A percentile compares a stretch with the other conserved stretches of the same genome.
phyloP scores from a whole-genome alignment of 2,329 filamentous ascomycete species.

The Cladorrhinum sp. region DNA sequence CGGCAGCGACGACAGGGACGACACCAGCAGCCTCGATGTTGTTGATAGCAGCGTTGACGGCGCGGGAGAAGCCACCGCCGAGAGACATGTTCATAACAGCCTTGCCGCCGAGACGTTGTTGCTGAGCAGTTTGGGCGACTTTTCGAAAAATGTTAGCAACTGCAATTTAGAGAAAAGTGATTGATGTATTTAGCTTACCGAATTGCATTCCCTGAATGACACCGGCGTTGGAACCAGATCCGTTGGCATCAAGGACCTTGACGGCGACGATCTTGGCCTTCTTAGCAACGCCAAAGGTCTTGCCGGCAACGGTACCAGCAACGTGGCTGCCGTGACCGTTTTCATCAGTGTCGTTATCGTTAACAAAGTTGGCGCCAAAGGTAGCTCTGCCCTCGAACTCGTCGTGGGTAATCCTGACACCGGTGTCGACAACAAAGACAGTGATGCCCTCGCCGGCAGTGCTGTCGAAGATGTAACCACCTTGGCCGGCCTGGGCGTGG shows the following conservation, averaged over 20 bases:
- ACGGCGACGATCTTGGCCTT: conserved; percentile 53
- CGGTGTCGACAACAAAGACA: conserved; percentile 64
- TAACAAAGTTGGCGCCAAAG: conserved; percentile 52
- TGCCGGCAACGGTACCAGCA: conserved; percentile 58
- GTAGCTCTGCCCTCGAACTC: conserved; percentile 56
- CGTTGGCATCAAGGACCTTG: conserved; percentile 57
- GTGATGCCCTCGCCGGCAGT: conserved; percentile 55
- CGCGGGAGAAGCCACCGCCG: conserved; percentile 46
- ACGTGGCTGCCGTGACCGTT: conserved; percentile 66
- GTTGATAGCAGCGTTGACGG: conserved; percentile 56
- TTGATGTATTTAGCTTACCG: conserved; percentile 27
- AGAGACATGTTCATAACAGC: conserved; percentile 64
- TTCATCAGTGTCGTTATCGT: conserved; percentile 49
- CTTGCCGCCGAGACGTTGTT: conserved; percentile 45
- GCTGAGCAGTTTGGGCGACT: conserved; percentile 45
- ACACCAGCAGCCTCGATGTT: conserved; percentile 48
- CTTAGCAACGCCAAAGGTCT: conserved; percentile 62
- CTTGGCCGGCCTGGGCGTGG: conserved; percentile 34
- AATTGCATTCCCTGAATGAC: conserved; percentile 61
- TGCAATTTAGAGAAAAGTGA: conserved; percentile 19
- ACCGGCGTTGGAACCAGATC: conserved; percentile 47
- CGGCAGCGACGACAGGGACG: conserved; percentile 58
- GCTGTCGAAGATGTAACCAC: conserved; percentile 51
- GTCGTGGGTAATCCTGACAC: conserved; percentile 54
- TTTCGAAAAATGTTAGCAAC: not conserved